Conservation (phyloP, 768 basidiomycete genomes). For the Suillus brevipes region DNA sequence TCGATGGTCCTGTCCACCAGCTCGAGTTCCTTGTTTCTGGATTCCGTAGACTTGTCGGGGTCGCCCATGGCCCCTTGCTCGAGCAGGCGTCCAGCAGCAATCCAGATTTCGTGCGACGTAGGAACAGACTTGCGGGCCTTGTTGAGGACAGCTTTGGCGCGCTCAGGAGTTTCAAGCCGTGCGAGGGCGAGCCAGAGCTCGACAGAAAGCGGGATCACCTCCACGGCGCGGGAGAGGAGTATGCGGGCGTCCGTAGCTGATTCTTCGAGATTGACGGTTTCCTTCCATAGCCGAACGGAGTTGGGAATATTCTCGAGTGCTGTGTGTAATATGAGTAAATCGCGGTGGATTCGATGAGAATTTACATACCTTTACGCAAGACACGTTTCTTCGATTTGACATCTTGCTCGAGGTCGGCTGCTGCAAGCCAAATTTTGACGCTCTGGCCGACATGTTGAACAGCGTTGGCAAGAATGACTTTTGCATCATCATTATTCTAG, state of each 20-base stretch:
- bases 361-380: slow-evolving; percentile 74
- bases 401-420: slow-evolving; percentile 87
- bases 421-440: slow-evolving; percentile 95
- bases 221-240: slow-evolving; percentile 90
- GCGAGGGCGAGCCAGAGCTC: slow-evolving; percentile 99
- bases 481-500: slow-evolving; percentile 90
- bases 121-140: slow-evolving; percentile 93
- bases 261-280: slow-evolving; percentile 93
- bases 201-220: slow-evolving; percentile 93
- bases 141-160: slow-evolving; percentile 91
- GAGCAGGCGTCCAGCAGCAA: slow-evolving; percentile 88
- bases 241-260: slow-evolving; percentile 88
- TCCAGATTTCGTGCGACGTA: slow-evolving; percentile 98
- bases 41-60: slow-evolving; percentile 47
- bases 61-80: slow-evolving; percentile 73
- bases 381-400: slow-evolving; percentile 87
- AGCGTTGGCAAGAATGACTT: slow-evolving; percentile 90
- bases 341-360: background rate
- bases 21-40: slow-evolving; percentile 64
- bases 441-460: slow-evolving; percentile 94
- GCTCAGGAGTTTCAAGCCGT: slow-evolving; percentile 88
- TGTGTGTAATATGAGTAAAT: slow-evolving; percentile 26
- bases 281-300: slow-evolving; percentile 96
- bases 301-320: slow-evolving; percentile 98
- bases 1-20: slow-evolving; percentile 89